Percentiles rank a stretch among this genome's conserved stretches.
Evolutionary conservation across 2,329 filamentous ascomycete genomes (phyloP).

Genomic region (Colletotrichum coccodes): DNA sequence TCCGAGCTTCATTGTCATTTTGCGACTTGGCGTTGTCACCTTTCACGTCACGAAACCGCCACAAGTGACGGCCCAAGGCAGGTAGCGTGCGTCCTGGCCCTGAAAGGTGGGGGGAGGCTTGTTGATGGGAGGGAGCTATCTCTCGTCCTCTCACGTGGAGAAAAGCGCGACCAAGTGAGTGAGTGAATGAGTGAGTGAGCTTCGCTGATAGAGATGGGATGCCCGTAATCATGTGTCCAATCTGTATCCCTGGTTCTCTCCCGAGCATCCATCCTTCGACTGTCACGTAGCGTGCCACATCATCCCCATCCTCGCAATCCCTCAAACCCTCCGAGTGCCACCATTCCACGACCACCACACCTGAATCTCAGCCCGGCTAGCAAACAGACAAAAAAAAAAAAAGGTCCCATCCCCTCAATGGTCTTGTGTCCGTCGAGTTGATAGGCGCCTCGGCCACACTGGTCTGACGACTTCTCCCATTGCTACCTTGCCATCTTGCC

Average conservation of each 20-base stretch:
- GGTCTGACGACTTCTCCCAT: background rate
- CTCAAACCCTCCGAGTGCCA: background rate
- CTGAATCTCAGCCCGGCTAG: background rate
- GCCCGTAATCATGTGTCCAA: background rate
- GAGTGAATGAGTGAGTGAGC: background rate
- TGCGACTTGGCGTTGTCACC: background rate
- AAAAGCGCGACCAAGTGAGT: background rate
- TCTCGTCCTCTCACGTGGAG: background rate
- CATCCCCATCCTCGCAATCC: background rate
- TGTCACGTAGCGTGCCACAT: constrained; percentile 24
- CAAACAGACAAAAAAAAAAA: background rate
- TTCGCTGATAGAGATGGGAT: background rate
- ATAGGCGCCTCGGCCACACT: constrained; percentile 6
- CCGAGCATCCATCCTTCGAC: background rate
- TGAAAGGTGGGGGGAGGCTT: constrained; percentile 1
- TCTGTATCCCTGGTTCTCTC: background rate
- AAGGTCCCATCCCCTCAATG: background rate
- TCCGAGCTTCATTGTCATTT: background rate
- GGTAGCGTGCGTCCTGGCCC: background rate
- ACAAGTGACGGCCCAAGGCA: background rate
- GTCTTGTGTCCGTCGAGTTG: background rate
- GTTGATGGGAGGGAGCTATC: background rate
- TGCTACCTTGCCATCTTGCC: constrained; percentile 9
- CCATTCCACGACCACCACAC: background rate
- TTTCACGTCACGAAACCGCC: constrained; percentile 4